Evolutionary conservation across 345 rosid species (phyloP), one percentile per base, ranked within the genome.

Genomic region (Boechera stricta): DNA sequence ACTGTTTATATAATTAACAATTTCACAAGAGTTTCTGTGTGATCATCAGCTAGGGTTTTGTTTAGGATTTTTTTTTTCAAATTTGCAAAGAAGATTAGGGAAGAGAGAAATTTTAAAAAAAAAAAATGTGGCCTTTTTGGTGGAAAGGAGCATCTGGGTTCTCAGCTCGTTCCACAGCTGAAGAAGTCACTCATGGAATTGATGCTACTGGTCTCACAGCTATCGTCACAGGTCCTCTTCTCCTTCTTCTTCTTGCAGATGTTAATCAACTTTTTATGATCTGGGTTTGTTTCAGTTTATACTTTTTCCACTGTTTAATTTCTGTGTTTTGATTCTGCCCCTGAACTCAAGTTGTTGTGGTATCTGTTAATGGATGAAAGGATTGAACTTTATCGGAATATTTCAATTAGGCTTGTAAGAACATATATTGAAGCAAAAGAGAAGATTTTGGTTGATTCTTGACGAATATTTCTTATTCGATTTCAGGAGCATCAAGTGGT

Each of bases 151-250:
- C 85, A 38, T 88, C 97, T 66, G 97, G 97, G 67, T 92, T 90
- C 87, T 92, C 95, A 7, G 47, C 87, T 70, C 81, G 84, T 41
- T 88, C 96, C 62, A 88, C 92, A 6, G 97, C 97, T 0, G 96
- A 90, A 86, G 88, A 92, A 77, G 96, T 90, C 18, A 90, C 97
- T 24, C 81, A 77, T 6, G 96, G 95, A 72, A 76, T 90, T 66
- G 90, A 90, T 78, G 96, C 82, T 47, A 76, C 89, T 48, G 88
- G 83, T 76, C 93, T 90, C 84, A 92, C 96, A 35, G 96, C 97
- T 64, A 81, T 92, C 75, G 87, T 87, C 66, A 90, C 96, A 73
- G 93, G 97, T 91, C 60, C 2, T n/a, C 67, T 45, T 48, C 67
- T 59, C 38, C 75, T 41, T 69, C 67, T 52, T 56, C 24, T 5